phyloP scores from a whole-genome alignment of 129 eudicot species.

The Tagetes erecta region DNA sequence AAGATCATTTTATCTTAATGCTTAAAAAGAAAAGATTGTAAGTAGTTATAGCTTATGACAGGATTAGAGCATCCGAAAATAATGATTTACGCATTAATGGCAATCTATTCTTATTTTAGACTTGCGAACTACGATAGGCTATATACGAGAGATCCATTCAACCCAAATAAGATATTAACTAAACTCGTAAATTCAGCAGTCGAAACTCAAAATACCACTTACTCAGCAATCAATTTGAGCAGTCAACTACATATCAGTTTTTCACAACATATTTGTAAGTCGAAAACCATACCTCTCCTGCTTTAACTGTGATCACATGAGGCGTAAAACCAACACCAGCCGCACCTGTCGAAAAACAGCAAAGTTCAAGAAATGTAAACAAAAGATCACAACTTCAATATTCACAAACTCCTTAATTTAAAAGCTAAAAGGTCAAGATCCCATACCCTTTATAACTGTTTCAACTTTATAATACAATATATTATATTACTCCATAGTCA shows the following conservation, averaged over 20 bases:
- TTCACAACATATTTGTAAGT: background rate
- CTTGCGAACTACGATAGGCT: background rate
- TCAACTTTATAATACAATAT: background rate
- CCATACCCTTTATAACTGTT: constrained; percentile 6
- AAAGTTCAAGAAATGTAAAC: background rate
- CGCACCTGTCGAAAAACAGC: constrained; percentile 46
- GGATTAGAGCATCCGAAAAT: constrained; percentile 6
- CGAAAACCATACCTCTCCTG: constrained; percentile 65
- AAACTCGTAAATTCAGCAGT: constrained; percentile 4
- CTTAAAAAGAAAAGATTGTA: background rate
- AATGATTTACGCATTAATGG: constrained; percentile 4
- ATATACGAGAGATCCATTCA: background rate
- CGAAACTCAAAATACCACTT: constrained; percentile 9
- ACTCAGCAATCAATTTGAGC: background rate
- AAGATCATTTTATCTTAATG: background rate
- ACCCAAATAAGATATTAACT: background rate
- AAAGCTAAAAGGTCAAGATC: constrained; percentile 7
- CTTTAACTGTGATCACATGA: constrained; percentile 67
- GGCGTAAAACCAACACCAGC: constrained; percentile 89
- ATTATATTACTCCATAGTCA: background rate
- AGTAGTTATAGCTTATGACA: background rate
- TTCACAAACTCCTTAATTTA: constrained; percentile 11
- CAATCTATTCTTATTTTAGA: background rate
- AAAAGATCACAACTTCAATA: constrained; percentile 11
- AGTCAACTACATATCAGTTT: background rate